phyloP scores from a whole-genome alignment of 768 basidiomycete species.

The Boletus vinaceobasis region DNA sequence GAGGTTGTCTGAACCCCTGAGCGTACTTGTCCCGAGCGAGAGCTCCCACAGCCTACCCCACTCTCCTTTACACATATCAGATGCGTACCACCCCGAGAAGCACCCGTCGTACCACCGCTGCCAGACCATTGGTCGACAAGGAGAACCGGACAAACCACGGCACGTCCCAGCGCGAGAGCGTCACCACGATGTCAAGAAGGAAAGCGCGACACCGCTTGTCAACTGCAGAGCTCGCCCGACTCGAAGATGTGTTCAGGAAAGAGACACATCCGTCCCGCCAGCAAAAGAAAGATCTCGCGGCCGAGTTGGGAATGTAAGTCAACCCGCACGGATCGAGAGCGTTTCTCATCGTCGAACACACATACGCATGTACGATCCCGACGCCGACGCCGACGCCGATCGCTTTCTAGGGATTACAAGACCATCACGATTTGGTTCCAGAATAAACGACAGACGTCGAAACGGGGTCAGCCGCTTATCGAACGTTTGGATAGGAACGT shows the following conservation, averaged over 20 bases:
- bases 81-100: conserved; percentile 28
- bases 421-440: conserved; percentile 76
- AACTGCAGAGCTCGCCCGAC: conserved; percentile 22
- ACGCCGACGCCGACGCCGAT: not conserved
- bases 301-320: conserved; percentile 29
- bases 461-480: conserved; percentile 20
- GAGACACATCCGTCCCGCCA: conserved; percentile 31
- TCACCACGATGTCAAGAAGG: conserved; percentile 7
- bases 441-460: conserved; percentile 66
- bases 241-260: conserved; percentile 26
- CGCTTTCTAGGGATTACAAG: conserved; percentile 39
- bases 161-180: not conserved
- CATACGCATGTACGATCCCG: not conserved
- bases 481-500: not conserved
- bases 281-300: conserved; percentile 27
- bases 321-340: not conserved
- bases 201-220: conserved; percentile 40
- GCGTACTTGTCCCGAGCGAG: not conserved
- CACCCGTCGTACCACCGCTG: conserved; percentile 23
- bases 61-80: conserved; percentile 13
- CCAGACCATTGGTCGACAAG: conserved; percentile 11
- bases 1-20: not conserved
- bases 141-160: conserved; percentile 10
- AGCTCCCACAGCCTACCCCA: conserved; percentile 23
- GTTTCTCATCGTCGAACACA: not conserved